Evolutionary conservation across 106 monocot species (phyloP).

Genomic region (Gastrodia elata): DNA sequence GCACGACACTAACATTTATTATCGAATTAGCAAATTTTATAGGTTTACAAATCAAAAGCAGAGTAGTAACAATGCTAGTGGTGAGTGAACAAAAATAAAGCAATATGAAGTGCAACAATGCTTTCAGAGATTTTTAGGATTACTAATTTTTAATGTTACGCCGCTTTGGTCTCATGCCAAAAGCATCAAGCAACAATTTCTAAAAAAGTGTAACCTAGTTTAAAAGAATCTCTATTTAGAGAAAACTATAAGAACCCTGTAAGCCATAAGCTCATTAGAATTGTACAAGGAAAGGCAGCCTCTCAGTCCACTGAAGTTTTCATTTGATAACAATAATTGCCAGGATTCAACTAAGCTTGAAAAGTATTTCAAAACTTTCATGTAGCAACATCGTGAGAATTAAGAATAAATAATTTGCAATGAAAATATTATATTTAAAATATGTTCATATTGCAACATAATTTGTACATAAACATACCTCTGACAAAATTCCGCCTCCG

Average conservation of each 20-base stretch:
- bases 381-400: neutral
- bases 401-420: neutral
- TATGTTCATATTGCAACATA: neutral
- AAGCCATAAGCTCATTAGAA: neutral
- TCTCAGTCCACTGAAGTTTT: neutral
- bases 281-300: neutral
- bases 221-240: neutral
- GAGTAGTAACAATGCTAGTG: too few species aligned
- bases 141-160: too few species aligned
- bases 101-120: too few species aligned
- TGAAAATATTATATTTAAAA: neutral
- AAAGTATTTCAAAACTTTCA: neutral
- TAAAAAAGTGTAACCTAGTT: neutral
- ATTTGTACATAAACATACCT: slow-evolving; percentile 37
- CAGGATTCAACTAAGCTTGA: neutral
- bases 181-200: neutral
- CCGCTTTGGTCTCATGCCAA: neutral
- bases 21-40: too few species aligned
- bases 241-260: neutral
- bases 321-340: neutral
- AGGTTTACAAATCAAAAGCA: too few species aligned
- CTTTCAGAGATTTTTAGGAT: too few species aligned
- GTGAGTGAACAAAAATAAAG: too few species aligned
- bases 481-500: slow-evolving; percentile 93
- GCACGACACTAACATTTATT: too few species aligned